Percentiles rank a stretch among this genome's conserved stretches.
Evolutionary conservation across 257 asterid species (phyloP).

Genomic region (Penstemon davidsonii): DNA sequence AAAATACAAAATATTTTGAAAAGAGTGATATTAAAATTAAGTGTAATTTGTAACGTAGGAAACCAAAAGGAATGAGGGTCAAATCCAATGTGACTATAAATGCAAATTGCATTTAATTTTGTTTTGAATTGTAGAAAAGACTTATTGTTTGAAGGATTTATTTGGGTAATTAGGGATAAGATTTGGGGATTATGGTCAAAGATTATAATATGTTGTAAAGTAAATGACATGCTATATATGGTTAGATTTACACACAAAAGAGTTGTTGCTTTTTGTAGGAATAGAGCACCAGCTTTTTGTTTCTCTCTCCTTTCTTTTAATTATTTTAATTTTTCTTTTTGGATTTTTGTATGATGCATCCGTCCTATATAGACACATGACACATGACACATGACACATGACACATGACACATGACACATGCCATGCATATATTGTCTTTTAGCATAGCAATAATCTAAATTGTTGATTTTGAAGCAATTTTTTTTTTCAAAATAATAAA

Average conservation of each 20-base stretch:
- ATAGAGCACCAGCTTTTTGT: not conserved
- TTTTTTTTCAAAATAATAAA: not conserved
- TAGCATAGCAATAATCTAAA: not conserved
- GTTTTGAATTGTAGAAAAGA: not conserved
- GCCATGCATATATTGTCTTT: conserved; percentile 14
- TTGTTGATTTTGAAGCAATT: not conserved
- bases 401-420: conserved; percentile 23
- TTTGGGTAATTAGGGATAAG: conserved; percentile 22
- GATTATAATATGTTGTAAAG: not conserved
- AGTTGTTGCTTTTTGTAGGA: not conserved
- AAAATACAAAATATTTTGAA: too few species aligned
- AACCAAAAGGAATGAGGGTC: too few species aligned
- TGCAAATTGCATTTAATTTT: conserved; percentile 6
- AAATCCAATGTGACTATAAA: too few species aligned
- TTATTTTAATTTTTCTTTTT: not conserved
- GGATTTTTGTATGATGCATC: conserved; percentile 16
- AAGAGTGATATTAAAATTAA: too few species aligned
- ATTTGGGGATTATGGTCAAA: conserved; percentile 14
- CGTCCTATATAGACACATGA: conserved; percentile 15
- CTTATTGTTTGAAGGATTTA: not conserved
- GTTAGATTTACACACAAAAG: conserved; percentile 25
- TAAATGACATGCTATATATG: conserved; percentile 1
- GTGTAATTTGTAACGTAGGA: too few species aligned
- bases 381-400: conserved; percentile 19
- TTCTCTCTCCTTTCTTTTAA: not conserved